These are phyloP conservation scores for Daldinia concentrica DNA, from an alignment of 495 filamentous ascomycete species.

Conservation along the genomic window DNA sequence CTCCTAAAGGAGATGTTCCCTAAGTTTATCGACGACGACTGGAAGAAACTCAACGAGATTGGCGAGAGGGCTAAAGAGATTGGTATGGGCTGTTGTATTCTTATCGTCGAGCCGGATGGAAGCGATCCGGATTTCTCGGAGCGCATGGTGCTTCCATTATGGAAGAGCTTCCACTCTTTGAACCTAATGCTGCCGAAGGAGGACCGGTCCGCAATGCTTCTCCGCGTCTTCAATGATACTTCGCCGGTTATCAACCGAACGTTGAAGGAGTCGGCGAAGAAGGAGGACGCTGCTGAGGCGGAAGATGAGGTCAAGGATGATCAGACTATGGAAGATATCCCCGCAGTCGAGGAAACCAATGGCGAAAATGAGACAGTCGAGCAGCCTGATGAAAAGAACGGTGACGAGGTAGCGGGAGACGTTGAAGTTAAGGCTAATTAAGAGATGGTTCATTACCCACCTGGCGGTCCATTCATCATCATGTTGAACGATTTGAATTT, in stretches of 20 bases:
- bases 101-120: constrained; percentile 77
- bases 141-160: constrained; percentile 86
- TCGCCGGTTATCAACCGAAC: constrained; percentile 71
- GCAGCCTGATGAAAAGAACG: constrained; percentile 5
- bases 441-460: neutral
- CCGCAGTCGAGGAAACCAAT: constrained; percentile 22
- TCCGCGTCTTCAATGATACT: constrained; percentile 88
- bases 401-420: neutral
- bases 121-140: constrained; percentile 78
- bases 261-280: constrained; percentile 55
- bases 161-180: constrained; percentile 84
- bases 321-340: constrained; percentile 28
- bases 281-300: constrained; percentile 38
- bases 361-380: constrained; percentile 16
- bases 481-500: neutral
- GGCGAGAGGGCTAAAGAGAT: constrained; percentile 82
- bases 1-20: constrained; percentile 96
- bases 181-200: constrained; percentile 99
- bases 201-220: constrained; percentile 89
- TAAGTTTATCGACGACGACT: constrained; percentile 72
- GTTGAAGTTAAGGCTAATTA: neutral
- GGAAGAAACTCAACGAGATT: constrained; percentile 84
- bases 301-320: constrained; percentile 42
- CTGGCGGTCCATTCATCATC: neutral
- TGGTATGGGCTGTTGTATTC: constrained; percentile 89